A percentile compares a stretch with the other conserved stretches of the same genome.
Conservation (phyloP, 1,284 basidiomycete genomes). For the Sparassis latifolia region DNA sequence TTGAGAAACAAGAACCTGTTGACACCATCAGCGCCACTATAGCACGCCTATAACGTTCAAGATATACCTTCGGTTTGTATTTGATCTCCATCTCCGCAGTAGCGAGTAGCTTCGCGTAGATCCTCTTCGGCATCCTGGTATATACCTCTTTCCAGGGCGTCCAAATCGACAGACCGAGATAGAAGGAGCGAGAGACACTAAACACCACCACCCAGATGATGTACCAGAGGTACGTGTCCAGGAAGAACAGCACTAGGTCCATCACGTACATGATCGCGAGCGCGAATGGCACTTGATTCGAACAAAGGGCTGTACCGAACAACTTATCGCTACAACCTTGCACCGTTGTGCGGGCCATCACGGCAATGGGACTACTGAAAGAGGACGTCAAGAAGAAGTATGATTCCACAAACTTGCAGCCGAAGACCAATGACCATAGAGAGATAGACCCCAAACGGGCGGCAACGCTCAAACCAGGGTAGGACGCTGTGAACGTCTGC, state of each 20-base stretch:
- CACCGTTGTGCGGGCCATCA: slow-evolving; percentile 89
- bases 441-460: slow-evolving; percentile 75
- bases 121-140: slow-evolving; percentile 90
- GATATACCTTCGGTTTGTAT: slow-evolving; percentile 85
- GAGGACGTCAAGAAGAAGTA: slow-evolving; percentile 95
- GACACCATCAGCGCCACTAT: not conserved
- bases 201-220: slow-evolving; percentile 96
- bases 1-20: slow-evolving; percentile 88
- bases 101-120: slow-evolving; percentile 91
- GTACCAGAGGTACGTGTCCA: slow-evolving; percentile 97
- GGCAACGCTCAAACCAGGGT: slow-evolving; percentile 63
- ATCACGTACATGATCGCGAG: slow-evolving; percentile 95
- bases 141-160: slow-evolving; percentile 96
- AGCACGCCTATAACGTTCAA: not conserved
- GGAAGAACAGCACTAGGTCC: slow-evolving; percentile 92
- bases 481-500: slow-evolving; percentile 95
- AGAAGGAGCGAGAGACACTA: slow-evolving; percentile 84
- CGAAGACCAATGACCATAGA: slow-evolving; percentile 88
- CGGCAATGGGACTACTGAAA: slow-evolving; percentile 85
- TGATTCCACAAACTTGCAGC: slow-evolving; percentile 89
- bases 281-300: slow-evolving; percentile 86
- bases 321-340: slow-evolving; percentile 80
- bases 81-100: slow-evolving; percentile 95
- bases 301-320: slow-evolving; percentile 75
- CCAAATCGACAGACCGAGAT: slow-evolving; percentile 91